Evolutionary conservation across 495 filamentous ascomycete genomes (phyloP).

Genomic region (Hypoxylon perforatum): DNA sequence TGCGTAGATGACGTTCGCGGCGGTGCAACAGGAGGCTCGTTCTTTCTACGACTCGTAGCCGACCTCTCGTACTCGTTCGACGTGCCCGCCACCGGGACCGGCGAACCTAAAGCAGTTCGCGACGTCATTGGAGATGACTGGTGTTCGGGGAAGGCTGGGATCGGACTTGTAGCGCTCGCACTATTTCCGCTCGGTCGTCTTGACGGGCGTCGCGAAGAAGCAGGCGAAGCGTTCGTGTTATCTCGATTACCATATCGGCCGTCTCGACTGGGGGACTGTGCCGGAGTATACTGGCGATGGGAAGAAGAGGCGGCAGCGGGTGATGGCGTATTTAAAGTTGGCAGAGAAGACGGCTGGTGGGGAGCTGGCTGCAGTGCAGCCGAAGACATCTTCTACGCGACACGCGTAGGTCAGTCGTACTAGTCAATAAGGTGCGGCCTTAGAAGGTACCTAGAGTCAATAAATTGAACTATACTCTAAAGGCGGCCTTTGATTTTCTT

Average conservation of each 20-base stretch:
- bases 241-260: slow-evolving; percentile 57
- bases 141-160: slow-evolving; percentile 46
- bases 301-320: slow-evolving; percentile 56
- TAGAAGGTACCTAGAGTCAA: slow-evolving; percentile 12
- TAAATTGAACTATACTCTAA: neutral
- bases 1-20: slow-evolving; percentile 72
- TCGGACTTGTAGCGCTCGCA: slow-evolving; percentile 47
- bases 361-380: slow-evolving; percentile 66
- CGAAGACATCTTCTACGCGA: slow-evolving; percentile 62
- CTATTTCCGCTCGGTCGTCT: slow-evolving; percentile 66
- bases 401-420: slow-evolving; percentile 35
- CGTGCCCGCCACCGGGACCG: slow-evolving; percentile 57
- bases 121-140: slow-evolving; percentile 61
- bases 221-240: slow-evolving; percentile 48
- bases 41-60: slow-evolving; percentile 50
- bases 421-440: slow-evolving; percentile 13
- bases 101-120: slow-evolving; percentile 58
- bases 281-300: slow-evolving; percentile 56
- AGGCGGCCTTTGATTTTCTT: neutral
- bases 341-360: slow-evolving; percentile 61
- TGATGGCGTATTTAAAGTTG: slow-evolving; percentile 59
- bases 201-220: slow-evolving; percentile 60
- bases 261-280: slow-evolving; percentile 55
- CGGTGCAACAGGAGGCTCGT: slow-evolving; percentile 63
- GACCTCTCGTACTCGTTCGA: slow-evolving; percentile 57